Evolutionary conservation across 805 yeast species (phyloP), one percentile per base, ranked within the genome.

Genomic region (Candida taoyuanica): DNA sequence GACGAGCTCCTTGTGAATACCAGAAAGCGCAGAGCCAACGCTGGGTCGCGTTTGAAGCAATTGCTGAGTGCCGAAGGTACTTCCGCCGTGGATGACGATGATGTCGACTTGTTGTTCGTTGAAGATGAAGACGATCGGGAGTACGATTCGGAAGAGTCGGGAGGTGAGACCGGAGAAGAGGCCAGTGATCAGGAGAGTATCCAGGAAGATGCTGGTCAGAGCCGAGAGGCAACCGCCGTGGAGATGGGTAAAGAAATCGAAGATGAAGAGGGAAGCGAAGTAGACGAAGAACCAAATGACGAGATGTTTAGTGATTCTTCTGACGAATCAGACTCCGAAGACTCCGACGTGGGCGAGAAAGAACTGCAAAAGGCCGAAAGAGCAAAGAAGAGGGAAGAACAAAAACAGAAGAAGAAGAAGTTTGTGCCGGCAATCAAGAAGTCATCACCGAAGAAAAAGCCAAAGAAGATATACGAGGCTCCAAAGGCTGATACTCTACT

Each of bases 41-140:
- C 98, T 2, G 98, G 98, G 13, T 82, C 85, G 36, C 70, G 93
- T 38, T 67, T 93, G 56, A 76, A 76, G 52, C 77, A 78, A 40
- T 70, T 93, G 43, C 64, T 93, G 15, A 83, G 78, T 42, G 71
- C 85, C 20, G 95, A 76, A 46, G 81, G 76, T 33, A 55, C 64
- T 7, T 48, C 60, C 2, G 64, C 58, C 6, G 56, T 64, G 12
- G 67, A 65, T 13, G 85, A 85, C 29, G 87, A 85, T 30, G 95
- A 84, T 30, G 83, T 85, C 27, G 76, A 79, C 51, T 63, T 84
- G 33, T 59, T 85, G 46, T 84, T 84, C 50, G 80, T 76, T 44
- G 93, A 68, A 42, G 81, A 74, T 34, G 81, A 64, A 5, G 73
- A 73, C 11, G 83, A 76, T 48, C 68, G 59, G 11, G 81, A 73